These are phyloP conservation scores for Yamadazyma songkhlaensis DNA, from an alignment of 1,139 yeast species.

Conservation along the genomic window DNA sequence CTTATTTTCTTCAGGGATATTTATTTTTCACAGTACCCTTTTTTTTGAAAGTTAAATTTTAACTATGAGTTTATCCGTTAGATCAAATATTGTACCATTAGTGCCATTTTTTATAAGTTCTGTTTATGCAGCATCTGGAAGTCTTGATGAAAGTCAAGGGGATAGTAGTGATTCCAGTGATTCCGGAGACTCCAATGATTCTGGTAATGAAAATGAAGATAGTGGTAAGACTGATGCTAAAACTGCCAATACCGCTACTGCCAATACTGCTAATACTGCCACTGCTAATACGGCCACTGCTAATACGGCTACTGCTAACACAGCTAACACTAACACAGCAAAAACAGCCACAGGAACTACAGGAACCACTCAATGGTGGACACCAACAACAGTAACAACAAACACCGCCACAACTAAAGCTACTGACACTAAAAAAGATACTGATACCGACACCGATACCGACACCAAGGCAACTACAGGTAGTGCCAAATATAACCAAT, in stretches of 20 bases:
- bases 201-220: conserved; percentile 1
- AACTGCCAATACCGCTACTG: conserved; percentile 2
- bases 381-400: conserved; percentile 7
- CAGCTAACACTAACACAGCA: conserved; percentile 2
- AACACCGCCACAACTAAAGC: conserved; percentile 8
- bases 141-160: conserved; percentile 4
- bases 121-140: conserved; percentile 6
- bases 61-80: conserved; percentile 5
- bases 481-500: conserved; percentile 33
- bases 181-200: not conserved
- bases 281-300: conserved; percentile 5
- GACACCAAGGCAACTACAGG: not conserved
- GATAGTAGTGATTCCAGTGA: conserved; percentile 1
- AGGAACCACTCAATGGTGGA: conserved; percentile 9
- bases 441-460: not conserved
- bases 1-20: too few species aligned
- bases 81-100: not conserved
- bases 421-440: conserved; percentile 13
- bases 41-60: not conserved
- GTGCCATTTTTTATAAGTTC: conserved; percentile 4
- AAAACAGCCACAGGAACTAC: conserved; percentile 5
- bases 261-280: conserved; percentile 3
- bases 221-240: not conserved
- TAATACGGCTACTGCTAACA: conserved; percentile 1
- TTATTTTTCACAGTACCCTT: not conserved